Conservation (phyloP, 139 green algal genomes). For the Chlamydomonas sp. region DNA sequence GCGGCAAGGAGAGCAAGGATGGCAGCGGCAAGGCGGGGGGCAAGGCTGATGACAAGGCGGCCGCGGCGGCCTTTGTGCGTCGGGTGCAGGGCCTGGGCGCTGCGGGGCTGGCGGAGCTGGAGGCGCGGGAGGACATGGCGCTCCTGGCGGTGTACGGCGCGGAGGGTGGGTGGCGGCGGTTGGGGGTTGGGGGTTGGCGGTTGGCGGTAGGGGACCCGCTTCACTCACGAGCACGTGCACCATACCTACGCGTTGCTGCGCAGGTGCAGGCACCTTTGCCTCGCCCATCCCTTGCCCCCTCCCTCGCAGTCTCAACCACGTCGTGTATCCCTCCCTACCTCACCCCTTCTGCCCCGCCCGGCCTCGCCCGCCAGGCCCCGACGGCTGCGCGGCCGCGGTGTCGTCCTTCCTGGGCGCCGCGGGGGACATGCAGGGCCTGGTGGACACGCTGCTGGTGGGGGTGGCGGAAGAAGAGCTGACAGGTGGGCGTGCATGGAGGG, state of each 20-base stretch:
- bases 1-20: not conserved
- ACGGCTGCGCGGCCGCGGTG: not conserved
- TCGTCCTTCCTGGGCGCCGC: too few relatives aligned
- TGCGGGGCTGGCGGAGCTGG: conserved; percentile 8
- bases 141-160: conserved; percentile 19
- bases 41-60: not conserved
- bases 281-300: too few relatives aligned
- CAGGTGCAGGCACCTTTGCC: too few relatives aligned
- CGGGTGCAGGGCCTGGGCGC: not conserved
- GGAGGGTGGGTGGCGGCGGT: conserved; percentile 6
- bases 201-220: not conserved
- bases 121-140: conserved; percentile 43
- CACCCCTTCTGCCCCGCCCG: too few relatives aligned
- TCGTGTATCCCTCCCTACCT: too few relatives aligned
- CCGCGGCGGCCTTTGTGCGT: conserved; percentile 3
- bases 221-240: too few relatives aligned
- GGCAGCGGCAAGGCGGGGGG: too few relatives aligned
- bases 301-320: too few relatives aligned
- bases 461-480: conserved; percentile 5
- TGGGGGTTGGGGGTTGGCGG: not conserved
- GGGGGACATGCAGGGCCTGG: conserved; percentile 29
- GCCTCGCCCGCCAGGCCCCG: too few relatives aligned
- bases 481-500: not conserved
- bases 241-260: too few relatives aligned
- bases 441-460: conserved; percentile 28